Percentiles rank a stretch among this genome's conserved stretches.
Conservation (phyloP, 805 yeast genomes). For the Yamadazyma tumulicola region DNA sequence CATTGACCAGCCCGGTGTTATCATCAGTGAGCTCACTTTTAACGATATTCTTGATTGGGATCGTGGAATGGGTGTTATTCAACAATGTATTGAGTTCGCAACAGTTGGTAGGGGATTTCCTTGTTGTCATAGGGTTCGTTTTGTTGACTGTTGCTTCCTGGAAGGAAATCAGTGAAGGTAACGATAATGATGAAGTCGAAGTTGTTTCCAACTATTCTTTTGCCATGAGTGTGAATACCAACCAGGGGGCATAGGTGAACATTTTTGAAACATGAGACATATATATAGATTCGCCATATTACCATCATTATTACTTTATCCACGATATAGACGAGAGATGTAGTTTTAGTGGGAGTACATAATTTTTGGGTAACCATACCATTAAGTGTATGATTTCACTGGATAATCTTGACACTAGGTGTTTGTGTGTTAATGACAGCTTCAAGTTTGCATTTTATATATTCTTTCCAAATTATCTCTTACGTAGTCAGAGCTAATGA, state of each 20-base stretch:
- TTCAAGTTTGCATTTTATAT: no score
- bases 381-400: no score
- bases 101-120: conserved; percentile 65
- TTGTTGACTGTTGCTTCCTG: conserved; percentile 63
- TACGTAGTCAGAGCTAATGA: no score
- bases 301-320: no score
- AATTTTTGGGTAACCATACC: no score
- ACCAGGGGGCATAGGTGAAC: conserved; percentile 1
- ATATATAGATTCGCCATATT: no score
- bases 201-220: conserved; percentile 39
- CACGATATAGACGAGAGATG: no score
- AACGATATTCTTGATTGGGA: conserved; percentile 76
- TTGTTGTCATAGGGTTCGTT: conserved; percentile 67
- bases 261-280: no score
- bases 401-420: no score
- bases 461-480: no score
- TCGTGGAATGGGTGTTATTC: conserved; percentile 68
- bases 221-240: conserved; percentile 28
- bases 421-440: no score
- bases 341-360: no score
- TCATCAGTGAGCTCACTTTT: conserved; percentile 67
- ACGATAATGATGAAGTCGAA: conserved; percentile 41
- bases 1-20: conserved; percentile 80
- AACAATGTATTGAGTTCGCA: conserved; percentile 51
- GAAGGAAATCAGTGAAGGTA: conserved; percentile 56